Evolutionary conservation across 257 asterid species (phyloP).

Genomic region (Ligustrum vulgare): DNA sequence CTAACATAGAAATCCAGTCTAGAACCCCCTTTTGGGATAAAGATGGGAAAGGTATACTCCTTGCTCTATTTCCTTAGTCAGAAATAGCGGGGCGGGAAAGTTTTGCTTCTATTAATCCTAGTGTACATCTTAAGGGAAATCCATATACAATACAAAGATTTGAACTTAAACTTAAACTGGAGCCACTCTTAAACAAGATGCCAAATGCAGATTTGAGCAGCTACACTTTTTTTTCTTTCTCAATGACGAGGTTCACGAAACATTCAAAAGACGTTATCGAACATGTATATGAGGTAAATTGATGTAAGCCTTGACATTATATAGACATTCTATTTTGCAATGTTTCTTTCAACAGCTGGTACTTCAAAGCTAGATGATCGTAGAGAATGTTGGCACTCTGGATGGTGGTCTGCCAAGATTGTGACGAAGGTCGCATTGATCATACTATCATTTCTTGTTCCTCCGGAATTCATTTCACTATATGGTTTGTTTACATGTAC

Average conservation of each 20-base stretch:
- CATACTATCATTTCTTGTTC: constrained; percentile 43
- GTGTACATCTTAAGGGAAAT: not conserved
- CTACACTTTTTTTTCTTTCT: too few relatives aligned
- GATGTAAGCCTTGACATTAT: constrained; percentile 31
- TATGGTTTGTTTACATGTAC: constrained; percentile 34
- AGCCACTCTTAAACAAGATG: too few relatives aligned
- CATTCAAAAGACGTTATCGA: not conserved
- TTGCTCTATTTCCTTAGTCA: not conserved
- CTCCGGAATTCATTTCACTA: constrained; percentile 33
- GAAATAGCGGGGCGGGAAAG: not conserved
- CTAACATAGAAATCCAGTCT: not conserved
- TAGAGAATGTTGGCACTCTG: constrained; percentile 53
- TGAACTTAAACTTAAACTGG: too few relatives aligned
- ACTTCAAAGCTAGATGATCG: constrained; percentile 41
- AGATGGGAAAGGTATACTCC: not conserved
- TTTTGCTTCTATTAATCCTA: not conserved
- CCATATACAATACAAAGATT: too few relatives aligned
- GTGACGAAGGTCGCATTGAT: constrained; percentile 32
- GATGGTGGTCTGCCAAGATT: constrained; percentile 55
- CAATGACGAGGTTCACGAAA: not conserved
- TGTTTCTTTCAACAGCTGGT: constrained; percentile 59
- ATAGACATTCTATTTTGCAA: constrained; percentile 45
- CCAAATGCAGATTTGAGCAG: too few relatives aligned
- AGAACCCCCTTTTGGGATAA: too few relatives aligned
- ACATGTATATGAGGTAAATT: not conserved